Evolutionary conservation across 2,329 filamentous ascomycete species (phyloP).

Genomic region (Pestalotiopsis sp.): DNA sequence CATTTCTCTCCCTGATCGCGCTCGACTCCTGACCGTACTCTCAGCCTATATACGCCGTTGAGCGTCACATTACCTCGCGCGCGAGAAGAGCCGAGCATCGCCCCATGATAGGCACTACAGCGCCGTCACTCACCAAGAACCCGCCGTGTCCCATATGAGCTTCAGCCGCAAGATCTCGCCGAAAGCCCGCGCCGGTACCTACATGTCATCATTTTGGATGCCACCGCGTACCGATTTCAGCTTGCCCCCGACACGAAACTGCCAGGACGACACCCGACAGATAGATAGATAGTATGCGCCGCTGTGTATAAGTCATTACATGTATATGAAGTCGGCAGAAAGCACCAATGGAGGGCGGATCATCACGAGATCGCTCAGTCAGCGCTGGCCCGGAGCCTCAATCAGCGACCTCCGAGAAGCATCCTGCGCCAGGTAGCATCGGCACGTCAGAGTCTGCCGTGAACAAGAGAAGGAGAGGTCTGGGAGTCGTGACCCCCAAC

Average conservation of each 20-base stretch:
- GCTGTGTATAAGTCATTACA: not conserved
- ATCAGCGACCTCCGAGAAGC: conserved; percentile 25
- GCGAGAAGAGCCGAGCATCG: not conserved
- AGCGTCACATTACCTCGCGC: not conserved
- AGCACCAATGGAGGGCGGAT: conserved; percentile 30
- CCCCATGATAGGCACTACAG: not conserved
- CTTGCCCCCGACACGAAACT: not conserved
- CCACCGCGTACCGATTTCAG: not conserved
- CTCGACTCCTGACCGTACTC: not conserved
- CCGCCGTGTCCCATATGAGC: not conserved
- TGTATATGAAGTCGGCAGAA: not conserved
- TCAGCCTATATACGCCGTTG: not conserved
- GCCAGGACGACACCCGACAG: not conserved
- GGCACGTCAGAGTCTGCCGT: conserved; percentile 21
- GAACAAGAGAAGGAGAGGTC: conserved; percentile 54
- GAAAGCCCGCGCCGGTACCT: not conserved
- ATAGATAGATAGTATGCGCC: not conserved
- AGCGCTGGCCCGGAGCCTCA: conserved; percentile 16
- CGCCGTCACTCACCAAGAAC: not conserved
- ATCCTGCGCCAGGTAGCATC: conserved; percentile 15
- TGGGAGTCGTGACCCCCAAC: conserved; percentile 59
- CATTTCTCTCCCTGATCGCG: not conserved
- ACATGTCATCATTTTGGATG: not conserved
- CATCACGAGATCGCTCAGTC: conserved; percentile 20
- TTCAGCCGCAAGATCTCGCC: not conserved